Conservation (phyloP, 345 rosid genomes). For the Eucalyptus marginata region DNA sequence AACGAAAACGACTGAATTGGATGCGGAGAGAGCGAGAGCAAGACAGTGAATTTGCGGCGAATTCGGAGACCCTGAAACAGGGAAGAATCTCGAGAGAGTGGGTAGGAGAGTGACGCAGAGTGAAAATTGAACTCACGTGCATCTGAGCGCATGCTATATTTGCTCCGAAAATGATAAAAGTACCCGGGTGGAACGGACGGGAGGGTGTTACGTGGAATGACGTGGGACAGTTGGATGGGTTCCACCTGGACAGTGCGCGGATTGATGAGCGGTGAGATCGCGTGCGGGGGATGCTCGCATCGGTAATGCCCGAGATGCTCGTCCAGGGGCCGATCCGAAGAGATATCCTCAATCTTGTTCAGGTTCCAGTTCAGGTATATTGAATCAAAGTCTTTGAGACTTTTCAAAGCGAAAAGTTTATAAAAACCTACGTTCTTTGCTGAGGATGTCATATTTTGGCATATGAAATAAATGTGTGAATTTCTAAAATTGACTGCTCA, state of each 20-base stretch:
- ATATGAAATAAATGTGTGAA: background rate
- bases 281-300: background rate
- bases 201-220: background rate
- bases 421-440: accelerated
- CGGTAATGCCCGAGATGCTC: background rate
- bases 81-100: background rate
- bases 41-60: background rate
- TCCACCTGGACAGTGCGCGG: background rate
- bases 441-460: background rate
- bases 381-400: background rate
- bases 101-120: background rate
- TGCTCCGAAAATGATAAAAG: background rate
- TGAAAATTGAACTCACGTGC: background rate
- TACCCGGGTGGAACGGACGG: background rate
- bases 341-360: background rate
- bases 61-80: background rate
- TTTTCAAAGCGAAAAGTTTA: background rate
- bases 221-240: background rate
- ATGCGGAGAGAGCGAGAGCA: background rate
- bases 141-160: background rate
- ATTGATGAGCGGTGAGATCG: background rate
- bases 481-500: background rate
- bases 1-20: background rate
- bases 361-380: background rate
- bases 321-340: background rate